Base-by-base conservation (phyloP, 2,329 filamentous ascomycete species). In the Chaetomiaceae sp. region DNA sequence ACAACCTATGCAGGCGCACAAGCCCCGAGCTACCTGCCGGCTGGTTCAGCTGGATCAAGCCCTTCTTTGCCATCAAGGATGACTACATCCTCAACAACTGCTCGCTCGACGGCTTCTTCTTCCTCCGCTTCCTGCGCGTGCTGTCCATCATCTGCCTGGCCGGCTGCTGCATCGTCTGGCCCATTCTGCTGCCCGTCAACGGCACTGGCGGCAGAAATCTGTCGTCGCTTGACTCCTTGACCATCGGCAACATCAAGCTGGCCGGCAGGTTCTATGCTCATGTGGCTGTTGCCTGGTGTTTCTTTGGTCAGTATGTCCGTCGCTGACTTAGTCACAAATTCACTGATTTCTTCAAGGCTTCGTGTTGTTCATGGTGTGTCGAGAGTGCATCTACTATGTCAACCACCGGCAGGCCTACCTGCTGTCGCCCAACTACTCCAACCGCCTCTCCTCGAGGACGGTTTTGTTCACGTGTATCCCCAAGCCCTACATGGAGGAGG, bases 381-480 rank as follows among this genome's bases (percentile, higher is more conserved):
- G 93, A 51, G 93, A 98, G 66, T 83, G 83, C 61, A 84, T 98
- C 58, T 97, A 84, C 75, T 95, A 89, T 66, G 87, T 96, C 70
- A 95, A 95, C 59, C 69, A 97, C 42, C 86, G 91, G 54, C 93
- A 97, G 68, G 91, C 91, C 1, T 97, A 94, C 69, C 79, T 90
- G n/a, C 74, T 95, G 47, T 87, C 88, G 2, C 88, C 87, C 1
- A 73, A 86, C 41, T 91, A 95, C 60, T 79, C 88, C 22, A 84
- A 83, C 56, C 84, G 90, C 15, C 81, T 97, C 34, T 96, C 91
- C 0, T 89, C 90, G 0, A 81, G 89, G 22, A 96, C 90, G 1
- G 89, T 97, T 6, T 78, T 98, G n/a, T 95, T 95, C 65, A 86
- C 89, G 1, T 85, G 86, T 1, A 88, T 95, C 1, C 90, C 91